Percentiles rank a stretch among this genome's conserved stretches.
These are phyloP conservation scores for Aleurites moluccanus DNA, from an alignment of 441 rosid species.

Conservation along the genomic window DNA sequence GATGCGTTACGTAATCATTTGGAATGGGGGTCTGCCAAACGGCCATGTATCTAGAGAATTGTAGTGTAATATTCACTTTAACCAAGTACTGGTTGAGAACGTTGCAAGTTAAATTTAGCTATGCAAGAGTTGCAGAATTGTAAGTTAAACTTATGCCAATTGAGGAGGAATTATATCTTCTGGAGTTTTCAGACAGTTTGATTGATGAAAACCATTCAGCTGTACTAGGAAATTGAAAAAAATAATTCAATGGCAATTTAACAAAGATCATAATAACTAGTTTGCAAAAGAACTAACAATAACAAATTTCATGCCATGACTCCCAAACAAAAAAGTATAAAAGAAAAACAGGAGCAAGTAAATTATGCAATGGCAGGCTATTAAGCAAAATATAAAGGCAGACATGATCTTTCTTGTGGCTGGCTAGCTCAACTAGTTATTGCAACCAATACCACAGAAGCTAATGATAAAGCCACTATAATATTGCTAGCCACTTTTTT, in stretches of 20 bases:
- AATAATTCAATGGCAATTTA: background rate
- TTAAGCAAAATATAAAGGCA: background rate
- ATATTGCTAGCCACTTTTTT: slow-evolving; percentile 33
- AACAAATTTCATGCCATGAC: background rate
- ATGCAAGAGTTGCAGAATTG: background rate
- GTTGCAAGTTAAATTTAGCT: background rate
- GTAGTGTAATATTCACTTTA: background rate
- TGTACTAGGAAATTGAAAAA: background rate
- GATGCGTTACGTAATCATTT: background rate
- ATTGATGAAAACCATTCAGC: no score
- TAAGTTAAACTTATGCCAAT: no score
- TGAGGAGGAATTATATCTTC: no score
- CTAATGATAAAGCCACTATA: background rate
- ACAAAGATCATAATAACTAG: background rate
- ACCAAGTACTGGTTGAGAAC: background rate
- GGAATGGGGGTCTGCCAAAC: background rate
- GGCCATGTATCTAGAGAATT: background rate
- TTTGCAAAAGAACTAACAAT: background rate
- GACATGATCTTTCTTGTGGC: background rate
- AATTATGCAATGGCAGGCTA: background rate
- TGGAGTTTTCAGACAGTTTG: no score
- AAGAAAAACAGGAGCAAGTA: background rate
- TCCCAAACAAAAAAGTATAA: background rate
- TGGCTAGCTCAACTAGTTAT: background rate
- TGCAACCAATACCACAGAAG: background rate